Evolutionary conservation across 1,284 basidiomycete species (phyloP).

Genomic region (Cryptococcus floricola): DNA sequence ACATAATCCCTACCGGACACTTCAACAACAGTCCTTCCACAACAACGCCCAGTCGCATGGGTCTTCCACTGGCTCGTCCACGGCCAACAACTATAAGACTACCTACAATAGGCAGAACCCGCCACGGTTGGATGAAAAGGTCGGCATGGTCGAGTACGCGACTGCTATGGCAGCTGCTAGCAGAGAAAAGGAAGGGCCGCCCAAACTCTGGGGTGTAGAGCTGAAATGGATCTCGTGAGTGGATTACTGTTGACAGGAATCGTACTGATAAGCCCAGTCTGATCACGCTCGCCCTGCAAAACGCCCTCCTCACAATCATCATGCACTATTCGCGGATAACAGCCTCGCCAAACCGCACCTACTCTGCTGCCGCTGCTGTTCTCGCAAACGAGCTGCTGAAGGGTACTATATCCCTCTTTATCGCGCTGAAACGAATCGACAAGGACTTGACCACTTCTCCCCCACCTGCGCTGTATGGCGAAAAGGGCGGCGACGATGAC

Average conservation of each 20-base stretch:
- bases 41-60: constrained; percentile 1
- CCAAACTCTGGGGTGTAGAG: constrained; percentile 42
- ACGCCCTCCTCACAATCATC: constrained; percentile 80
- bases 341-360: constrained; percentile 64
- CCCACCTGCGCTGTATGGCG: constrained; percentile 18
- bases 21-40: constrained; percentile 9
- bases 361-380: constrained; percentile 87
- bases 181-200: constrained; percentile 24
- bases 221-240: constrained; percentile 48
- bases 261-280: constrained; percentile 55
- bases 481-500: constrained; percentile 16
- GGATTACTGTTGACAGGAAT: too few species aligned
- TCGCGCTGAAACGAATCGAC: constrained; percentile 56
- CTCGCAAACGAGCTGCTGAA: constrained; percentile 90
- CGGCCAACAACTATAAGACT: constrained; percentile 4
- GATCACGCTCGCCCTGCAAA: constrained; percentile 87
- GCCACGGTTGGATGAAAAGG: constrained; percentile 18
- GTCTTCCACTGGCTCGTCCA: not conserved
- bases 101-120: constrained; percentile 13
- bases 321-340: constrained; percentile 93
- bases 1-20: constrained; percentile 18
- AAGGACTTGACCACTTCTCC: constrained; percentile 23
- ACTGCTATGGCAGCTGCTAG: constrained; percentile 11
- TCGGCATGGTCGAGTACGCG: constrained; percentile 16
- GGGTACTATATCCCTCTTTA: constrained; percentile 73